Conservation (phyloP, 1,284 basidiomycete species). For the Heliocybe sulcata region DNA sequence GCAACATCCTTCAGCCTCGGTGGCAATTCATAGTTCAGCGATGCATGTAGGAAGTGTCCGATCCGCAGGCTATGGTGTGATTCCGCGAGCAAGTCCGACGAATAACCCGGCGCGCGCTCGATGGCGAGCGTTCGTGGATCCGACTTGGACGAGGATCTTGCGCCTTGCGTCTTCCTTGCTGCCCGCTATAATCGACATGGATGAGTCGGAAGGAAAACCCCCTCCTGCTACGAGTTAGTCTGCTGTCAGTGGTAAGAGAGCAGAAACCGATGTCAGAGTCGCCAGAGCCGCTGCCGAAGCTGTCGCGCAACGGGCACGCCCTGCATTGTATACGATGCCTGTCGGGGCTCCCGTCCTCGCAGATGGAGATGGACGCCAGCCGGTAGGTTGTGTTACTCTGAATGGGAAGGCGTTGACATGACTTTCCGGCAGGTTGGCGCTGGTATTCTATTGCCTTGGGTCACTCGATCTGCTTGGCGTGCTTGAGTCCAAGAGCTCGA, state of each 20-base stretch:
- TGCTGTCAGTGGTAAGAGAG: background rate
- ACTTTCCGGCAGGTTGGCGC: slow-evolving; percentile 49
- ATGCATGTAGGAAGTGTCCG: too few relatives aligned
- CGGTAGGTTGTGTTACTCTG: slow-evolving; percentile 28
- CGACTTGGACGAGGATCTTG: too few relatives aligned
- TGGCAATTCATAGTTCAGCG: too few relatives aligned
- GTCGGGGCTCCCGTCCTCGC: slow-evolving; percentile 42
- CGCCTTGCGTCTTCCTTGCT: too few relatives aligned
- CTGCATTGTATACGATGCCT: slow-evolving; percentile 51
- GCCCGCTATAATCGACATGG: too few relatives aligned
- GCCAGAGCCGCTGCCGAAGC: slow-evolving; percentile 5
- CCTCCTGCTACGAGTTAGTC: too few relatives aligned
- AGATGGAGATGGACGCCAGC: slow-evolving; percentile 50
- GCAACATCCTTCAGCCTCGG: too few relatives aligned
- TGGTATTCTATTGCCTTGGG: slow-evolving; percentile 83
- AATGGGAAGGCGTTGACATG: background rate
- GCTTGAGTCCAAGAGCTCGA: slow-evolving; percentile 38
- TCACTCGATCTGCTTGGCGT: slow-evolving; percentile 66
- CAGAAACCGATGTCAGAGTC: background rate
- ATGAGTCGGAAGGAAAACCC: too few relatives aligned
- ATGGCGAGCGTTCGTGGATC: too few relatives aligned
- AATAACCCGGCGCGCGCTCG: too few relatives aligned
- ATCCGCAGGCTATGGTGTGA: too few relatives aligned
- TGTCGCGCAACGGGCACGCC: slow-evolving; percentile 39
- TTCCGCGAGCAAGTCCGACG: too few relatives aligned